These are phyloP conservation scores for Theobroma grandiflorum DNA, from an alignment of 441 rosid genomes.

Conservation along the genomic window DNA sequence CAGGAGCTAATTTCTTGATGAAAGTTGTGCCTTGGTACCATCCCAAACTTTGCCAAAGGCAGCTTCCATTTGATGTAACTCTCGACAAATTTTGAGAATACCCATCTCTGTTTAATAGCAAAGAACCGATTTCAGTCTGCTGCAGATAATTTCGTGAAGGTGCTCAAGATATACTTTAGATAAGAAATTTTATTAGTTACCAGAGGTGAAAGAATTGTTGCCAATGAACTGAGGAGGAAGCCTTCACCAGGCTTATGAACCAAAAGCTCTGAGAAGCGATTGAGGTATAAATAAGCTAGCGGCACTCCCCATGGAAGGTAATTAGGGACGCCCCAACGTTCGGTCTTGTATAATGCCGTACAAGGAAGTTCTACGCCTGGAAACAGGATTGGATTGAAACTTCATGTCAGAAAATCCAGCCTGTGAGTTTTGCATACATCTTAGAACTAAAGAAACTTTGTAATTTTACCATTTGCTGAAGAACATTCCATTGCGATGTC, in stretches of 20 bases:
- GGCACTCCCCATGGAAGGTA: constrained; percentile 44
- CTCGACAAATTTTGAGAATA: constrained; percentile 47
- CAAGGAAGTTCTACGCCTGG: constrained; percentile 41
- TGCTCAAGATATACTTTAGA: background rate
- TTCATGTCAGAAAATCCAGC: background rate
- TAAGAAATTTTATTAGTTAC: constrained; percentile 21
- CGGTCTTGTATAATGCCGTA: constrained; percentile 38
- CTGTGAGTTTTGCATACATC: background rate
- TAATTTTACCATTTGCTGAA: constrained; percentile 32
- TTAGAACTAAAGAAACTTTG: background rate
- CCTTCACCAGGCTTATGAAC: constrained; percentile 44
- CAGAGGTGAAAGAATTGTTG: constrained; percentile 39
- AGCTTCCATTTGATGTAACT: constrained; percentile 41
- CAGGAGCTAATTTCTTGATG: constrained; percentile 43
- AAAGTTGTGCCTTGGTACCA: constrained; percentile 54
- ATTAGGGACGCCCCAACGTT: constrained; percentile 40
- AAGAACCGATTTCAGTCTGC: too few species aligned
- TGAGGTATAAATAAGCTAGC: constrained; percentile 32
- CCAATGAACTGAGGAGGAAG: constrained; percentile 23
- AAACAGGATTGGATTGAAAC: background rate
- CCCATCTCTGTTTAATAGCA: constrained; percentile 41
- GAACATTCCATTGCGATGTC: constrained; percentile 51
- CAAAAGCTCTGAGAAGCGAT: constrained; percentile 41
- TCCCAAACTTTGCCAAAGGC: constrained; percentile 42
- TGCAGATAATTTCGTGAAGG: background rate